These are phyloP conservation scores for Chlamydomonas schloesseri DNA, from an alignment of 139 green algal genomes.

Conservation along the genomic window DNA sequence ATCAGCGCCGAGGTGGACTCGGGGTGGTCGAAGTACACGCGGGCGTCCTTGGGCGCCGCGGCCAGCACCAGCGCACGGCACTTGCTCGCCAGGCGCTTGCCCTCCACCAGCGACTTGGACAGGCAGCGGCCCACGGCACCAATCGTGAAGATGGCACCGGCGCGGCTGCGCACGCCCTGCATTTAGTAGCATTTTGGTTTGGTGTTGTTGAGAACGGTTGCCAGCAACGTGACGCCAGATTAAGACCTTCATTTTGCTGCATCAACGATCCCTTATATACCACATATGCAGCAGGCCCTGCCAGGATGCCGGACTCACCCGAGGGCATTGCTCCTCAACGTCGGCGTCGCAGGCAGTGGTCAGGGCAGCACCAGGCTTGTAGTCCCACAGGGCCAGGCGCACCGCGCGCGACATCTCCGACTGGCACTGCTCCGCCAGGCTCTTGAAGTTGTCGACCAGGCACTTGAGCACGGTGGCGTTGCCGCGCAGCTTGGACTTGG, in stretches of 20 bases:
- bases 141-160: conserved; percentile 71
- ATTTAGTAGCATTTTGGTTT: too few species aligned
- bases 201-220: too few species aligned
- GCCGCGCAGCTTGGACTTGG: conserved; percentile 65
- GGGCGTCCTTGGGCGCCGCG: conserved; percentile 77
- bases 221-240: too few species aligned
- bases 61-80: conserved; percentile 75
- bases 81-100: conserved; percentile 50
- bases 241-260: too few species aligned
- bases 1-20: conserved; percentile 60
- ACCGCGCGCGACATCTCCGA: conserved; percentile 79
- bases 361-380: conserved; percentile 65
- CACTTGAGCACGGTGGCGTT: conserved; percentile 84
- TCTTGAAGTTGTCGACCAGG: conserved; percentile 69
- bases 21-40: conserved; percentile 59
- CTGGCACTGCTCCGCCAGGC: conserved; percentile 57
- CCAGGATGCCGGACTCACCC: conserved; percentile 30
- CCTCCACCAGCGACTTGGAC: conserved; percentile 71
- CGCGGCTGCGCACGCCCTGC: conserved; percentile 44
- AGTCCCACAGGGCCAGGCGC: conserved; percentile 89
- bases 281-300: conserved; percentile 46
- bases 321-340: conserved; percentile 67
- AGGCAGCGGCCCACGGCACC: conserved; percentile 87
- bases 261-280: too few species aligned
- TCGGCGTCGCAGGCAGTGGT: conserved; percentile 83